phyloP scores from a whole-genome alignment of 2,329 filamentous ascomycete genomes.

The Ophiocordyceps sinensis region DNA sequence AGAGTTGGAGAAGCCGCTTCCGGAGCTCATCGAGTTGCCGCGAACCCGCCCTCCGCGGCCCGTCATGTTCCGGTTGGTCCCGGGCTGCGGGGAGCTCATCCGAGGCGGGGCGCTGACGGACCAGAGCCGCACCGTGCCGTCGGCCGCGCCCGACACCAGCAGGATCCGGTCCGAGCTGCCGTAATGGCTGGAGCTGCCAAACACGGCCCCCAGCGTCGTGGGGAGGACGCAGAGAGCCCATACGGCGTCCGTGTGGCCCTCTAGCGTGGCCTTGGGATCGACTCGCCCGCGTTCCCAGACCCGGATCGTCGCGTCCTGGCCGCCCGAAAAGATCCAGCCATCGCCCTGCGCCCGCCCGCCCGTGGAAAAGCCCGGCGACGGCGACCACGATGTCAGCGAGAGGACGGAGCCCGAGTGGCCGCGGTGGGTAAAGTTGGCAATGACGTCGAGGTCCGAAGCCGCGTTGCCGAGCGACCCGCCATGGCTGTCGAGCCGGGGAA shows the following conservation, averaged over 20 bases:
- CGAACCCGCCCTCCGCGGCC: conserved; percentile 59
- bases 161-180: conserved; percentile 76
- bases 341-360: conserved; percentile 80
- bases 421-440: conserved; percentile 87
- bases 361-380: conserved; percentile 76
- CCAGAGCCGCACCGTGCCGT: conserved; percentile 88
- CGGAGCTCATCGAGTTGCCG: conserved; percentile 87
- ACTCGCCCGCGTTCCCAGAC: conserved; percentile 94
- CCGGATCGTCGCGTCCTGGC: conserved; percentile 81
- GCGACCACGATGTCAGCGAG: conserved; percentile 72
- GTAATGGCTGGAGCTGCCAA: conserved; percentile 60
- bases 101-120: conserved; percentile 85
- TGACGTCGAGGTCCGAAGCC: conserved; percentile 74
- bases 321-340: conserved; percentile 97
- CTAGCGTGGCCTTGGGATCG: conserved; percentile 86
- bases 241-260: conserved; percentile 89
- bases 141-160: conserved; percentile 80
- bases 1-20: conserved; percentile 78
- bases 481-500: conserved; percentile 61
- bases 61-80: conserved; percentile 39
- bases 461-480: conserved; percentile 29
- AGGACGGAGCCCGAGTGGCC: conserved; percentile 88
- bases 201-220: conserved; percentile 63
- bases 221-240: conserved; percentile 93
- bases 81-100: conserved; percentile 64